Evolutionary conservation across 2,329 filamentous ascomycete species (phyloP).

Genomic region (Macrophomina tecta): DNA sequence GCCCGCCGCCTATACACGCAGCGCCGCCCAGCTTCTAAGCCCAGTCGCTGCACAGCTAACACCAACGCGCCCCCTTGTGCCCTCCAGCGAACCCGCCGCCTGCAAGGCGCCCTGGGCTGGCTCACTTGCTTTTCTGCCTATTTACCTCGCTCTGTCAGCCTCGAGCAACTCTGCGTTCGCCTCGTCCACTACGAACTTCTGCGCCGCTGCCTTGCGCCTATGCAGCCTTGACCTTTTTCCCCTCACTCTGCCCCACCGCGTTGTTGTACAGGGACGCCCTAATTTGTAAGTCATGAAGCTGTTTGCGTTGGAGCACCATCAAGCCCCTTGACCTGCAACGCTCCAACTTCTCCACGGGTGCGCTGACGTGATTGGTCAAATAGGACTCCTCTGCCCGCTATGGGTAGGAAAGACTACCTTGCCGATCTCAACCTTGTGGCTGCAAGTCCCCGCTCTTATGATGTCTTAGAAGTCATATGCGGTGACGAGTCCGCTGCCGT

Average conservation of each 20-base stretch:
- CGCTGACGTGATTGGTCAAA: neutral
- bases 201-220: neutral
- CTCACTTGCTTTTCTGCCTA: neutral
- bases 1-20: neutral
- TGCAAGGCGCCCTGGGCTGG: neutral
- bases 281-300: neutral
- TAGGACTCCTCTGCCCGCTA: slow-evolving; percentile 44
- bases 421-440: slow-evolving; percentile 59
- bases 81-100: neutral
- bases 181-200: neutral
- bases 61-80: neutral
- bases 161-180: neutral
- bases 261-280: neutral
- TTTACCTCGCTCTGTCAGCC: neutral
- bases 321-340: neutral
- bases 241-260: slow-evolving; percentile 2
- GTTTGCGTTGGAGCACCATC: too few relatives aligned
- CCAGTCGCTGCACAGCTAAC: neutral
- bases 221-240: slow-evolving; percentile 17
- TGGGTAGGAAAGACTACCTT: slow-evolving; percentile 72
- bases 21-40: neutral
- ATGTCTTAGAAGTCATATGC: slow-evolving; percentile 61
- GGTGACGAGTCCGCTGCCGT: slow-evolving; percentile 75
- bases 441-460: slow-evolving; percentile 44
- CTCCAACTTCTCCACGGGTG: neutral